Percentiles rank a stretch among this genome's conserved stretches.
Conservation (phyloP, 805 yeast species). For the Candida anglica region DNA sequence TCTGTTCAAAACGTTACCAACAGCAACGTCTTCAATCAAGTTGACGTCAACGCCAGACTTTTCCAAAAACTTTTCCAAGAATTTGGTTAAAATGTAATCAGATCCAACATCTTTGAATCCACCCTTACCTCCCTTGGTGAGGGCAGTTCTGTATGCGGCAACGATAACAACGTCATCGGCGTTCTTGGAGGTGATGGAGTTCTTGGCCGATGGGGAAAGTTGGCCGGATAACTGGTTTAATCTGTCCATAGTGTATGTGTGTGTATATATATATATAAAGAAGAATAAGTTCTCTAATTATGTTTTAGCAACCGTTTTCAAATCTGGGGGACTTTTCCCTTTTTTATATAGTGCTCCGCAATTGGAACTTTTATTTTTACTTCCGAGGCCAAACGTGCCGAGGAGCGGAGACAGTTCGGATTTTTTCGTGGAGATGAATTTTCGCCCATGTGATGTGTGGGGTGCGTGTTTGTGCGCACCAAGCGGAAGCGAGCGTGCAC, state of each 20-base stretch:
- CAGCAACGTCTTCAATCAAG: constrained; percentile 76
- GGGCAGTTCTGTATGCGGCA: constrained; percentile 86
- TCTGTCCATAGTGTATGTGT: constrained; percentile 35
- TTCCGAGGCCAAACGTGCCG: too few species aligned
- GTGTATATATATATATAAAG: background rate
- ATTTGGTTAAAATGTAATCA: constrained; percentile 68
- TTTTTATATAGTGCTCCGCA: background rate
- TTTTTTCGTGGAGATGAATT: too few species aligned
- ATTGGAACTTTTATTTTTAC: too few species aligned
- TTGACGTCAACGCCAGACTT: constrained; percentile 44
- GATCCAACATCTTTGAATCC: constrained; percentile 76
- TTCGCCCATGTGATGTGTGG: too few species aligned
- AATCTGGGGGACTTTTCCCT: background rate
- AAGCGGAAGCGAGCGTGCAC: too few species aligned
- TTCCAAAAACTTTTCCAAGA: constrained; percentile 59
- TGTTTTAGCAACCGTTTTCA: background rate
- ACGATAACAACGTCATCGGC: constrained; percentile 90
- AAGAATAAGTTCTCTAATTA: background rate
- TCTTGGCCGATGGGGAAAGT: constrained; percentile 37
- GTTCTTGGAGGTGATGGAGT: constrained; percentile 48
- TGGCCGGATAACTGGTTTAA: constrained; percentile 44
- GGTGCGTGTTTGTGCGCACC: too few species aligned
- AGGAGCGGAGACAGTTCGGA: background rate
- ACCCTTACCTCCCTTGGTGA: constrained; percentile 86
- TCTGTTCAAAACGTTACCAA: constrained; percentile 87